A percentile compares a stretch with the other conserved stretches of the same genome.
phyloP scores from a whole-genome alignment of 371 early-diverging fungal genomes.

The Batkoa obscura region DNA sequence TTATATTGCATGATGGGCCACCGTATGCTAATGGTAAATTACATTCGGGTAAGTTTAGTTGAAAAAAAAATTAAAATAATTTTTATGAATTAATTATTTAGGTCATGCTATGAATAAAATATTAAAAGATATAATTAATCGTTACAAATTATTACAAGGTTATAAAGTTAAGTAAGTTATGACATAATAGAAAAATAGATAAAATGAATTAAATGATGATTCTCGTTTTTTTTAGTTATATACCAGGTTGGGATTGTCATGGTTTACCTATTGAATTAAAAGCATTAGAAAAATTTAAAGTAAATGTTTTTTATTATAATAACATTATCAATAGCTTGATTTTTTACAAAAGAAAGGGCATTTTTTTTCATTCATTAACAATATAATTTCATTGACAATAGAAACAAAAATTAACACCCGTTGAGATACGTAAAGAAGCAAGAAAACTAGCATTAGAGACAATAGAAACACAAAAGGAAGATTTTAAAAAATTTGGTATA shows the following conservation, averaged over 20 bases:
- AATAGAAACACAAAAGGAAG: slow-evolving; percentile 38
- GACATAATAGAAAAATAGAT: neutral
- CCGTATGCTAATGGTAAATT: slow-evolving; percentile 93
- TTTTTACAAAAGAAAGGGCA: too few species aligned
- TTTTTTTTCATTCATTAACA: neutral
- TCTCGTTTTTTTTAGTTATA: slow-evolving; percentile 25
- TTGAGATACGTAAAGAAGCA: slow-evolving; percentile 45
- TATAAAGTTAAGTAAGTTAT: slow-evolving; percentile 44
- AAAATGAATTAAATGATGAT: neutral
- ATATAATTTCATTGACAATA: slow-evolving; percentile 5
- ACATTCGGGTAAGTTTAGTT: slow-evolving; percentile 39
- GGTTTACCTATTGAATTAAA: slow-evolving; percentile 93
- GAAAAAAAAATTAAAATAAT: neutral
- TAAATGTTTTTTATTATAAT: slow-evolving; percentile 5
- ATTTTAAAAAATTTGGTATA: slow-evolving; percentile 52
- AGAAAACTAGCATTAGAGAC: slow-evolving; percentile 42
- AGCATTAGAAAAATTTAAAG: slow-evolving; percentile 45
- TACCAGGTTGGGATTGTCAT: slow-evolving; percentile 95
- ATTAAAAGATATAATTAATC: slow-evolving; percentile 79
- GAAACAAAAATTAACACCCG: slow-evolving; percentile 26
- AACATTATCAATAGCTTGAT: too few species aligned
- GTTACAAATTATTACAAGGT: slow-evolving; percentile 72
- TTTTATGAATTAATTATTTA: slow-evolving; percentile 1
- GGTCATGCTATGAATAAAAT: slow-evolving; percentile 90
- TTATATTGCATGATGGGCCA: slow-evolving; percentile 90